These are phyloP conservation scores for Fraxinus angustifolia DNA, from an alignment of 305 asterid genomes.

Conservation along the genomic window DNA sequence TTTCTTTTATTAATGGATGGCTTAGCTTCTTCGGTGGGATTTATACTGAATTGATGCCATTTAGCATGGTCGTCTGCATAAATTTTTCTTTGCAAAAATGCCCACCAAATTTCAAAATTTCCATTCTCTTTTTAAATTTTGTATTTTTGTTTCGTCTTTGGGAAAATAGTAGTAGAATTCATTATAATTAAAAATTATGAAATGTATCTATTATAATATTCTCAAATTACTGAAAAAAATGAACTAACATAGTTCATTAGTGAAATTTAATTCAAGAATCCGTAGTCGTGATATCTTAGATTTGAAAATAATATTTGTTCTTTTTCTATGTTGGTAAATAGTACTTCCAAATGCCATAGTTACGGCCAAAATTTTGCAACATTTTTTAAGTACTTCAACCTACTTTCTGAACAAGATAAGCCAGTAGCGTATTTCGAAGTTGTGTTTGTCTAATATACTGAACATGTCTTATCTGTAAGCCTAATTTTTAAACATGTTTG, in stretches of 20 bases:
- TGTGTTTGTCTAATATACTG: background rate
- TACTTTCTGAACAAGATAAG: background rate
- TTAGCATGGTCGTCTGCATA: background rate
- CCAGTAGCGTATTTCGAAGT: background rate
- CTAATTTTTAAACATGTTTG: background rate
- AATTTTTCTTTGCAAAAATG: slow-evolving; percentile 12
- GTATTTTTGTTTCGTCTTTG: background rate
- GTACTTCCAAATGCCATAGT: background rate
- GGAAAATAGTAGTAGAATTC: background rate
- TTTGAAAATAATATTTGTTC: background rate
- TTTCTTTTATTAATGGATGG: background rate
- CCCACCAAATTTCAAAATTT: slow-evolving; percentile 7
- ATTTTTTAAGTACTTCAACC: background rate
- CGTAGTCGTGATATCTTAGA: background rate
- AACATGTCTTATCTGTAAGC: background rate
- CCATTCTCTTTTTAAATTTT: background rate
- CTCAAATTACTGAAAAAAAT: background rate
- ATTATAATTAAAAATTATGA: background rate
- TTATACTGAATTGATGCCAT: background rate
- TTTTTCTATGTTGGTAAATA: background rate
- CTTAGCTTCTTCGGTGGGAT: slow-evolving; percentile 1
- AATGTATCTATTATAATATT: background rate
- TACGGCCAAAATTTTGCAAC: background rate
- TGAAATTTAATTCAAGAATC: background rate
- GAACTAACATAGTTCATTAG: background rate